Evolutionary conservation across 768 basidiomycete species (phyloP), one percentile per base, ranked within the genome.

Genomic region (Mycena vitilis): DNA sequence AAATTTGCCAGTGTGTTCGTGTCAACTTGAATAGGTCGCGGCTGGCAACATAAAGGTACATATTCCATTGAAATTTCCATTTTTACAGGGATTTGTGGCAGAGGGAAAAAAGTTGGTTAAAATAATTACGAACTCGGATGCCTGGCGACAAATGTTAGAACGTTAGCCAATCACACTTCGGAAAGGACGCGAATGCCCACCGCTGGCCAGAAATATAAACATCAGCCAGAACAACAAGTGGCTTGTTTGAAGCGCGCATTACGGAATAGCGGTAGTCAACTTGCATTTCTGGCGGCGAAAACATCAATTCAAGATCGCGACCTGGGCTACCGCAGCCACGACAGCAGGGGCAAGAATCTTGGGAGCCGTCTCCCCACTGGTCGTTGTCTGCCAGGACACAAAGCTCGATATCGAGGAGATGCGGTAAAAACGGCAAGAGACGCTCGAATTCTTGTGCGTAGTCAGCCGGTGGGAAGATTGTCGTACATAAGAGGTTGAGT

Each of bases 371-470:
- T 7, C 10, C 45, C 10, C 15, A 23, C 2, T 37, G 10, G n/a
- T 20, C 13, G 30, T 7, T 18, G n/a, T 63, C 62, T 9, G 7
- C 54, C 12, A 63, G 47, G 22, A 63, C 22, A n/a, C 34, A 23
- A 16, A 63, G 45, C 22, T 63, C 54, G 62, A 56, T 55, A 22
- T 9, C n/a, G 7, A 30, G 18, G n/a, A 63, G 62, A 3, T 63
- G 53, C 16, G 53, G 52, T 15, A 63, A 20, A 15, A 15, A 56
- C 5, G 62, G 54, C 54, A 63, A 25, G 4, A 63, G 9, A n/a
- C 30, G 22, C 5, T 2, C 8, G 37, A 63, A 36, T 18, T 63
- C 44, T 15, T 22, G 23, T 11, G 20, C 48, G 37, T 63, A 63
- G 7, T 63, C 62, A 36, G 9, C 38, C n/a, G 53, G 13, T 36